A percentile compares a stretch with the other conserved stretches of the same genome.
phyloP scores from a whole-genome alignment of 148 eudicot genomes.

The Pouteria glomerata region DNA sequence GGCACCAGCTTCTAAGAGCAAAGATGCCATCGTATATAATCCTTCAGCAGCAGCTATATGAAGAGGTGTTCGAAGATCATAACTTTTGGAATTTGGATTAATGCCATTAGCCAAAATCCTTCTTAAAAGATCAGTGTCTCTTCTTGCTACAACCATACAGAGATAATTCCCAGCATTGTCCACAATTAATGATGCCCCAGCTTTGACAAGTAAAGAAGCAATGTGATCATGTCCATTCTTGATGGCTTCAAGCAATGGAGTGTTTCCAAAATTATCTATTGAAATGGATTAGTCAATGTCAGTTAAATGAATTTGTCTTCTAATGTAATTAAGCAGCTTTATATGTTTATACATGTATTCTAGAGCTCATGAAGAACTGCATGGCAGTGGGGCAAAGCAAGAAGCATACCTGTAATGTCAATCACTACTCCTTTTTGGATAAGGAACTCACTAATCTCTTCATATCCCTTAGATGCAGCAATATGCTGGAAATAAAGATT shows the following conservation, averaged over 20 bases:
- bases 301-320: not conserved
- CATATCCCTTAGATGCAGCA: conserved; percentile 37
- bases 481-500: conserved; percentile 21
- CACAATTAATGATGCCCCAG: conserved; percentile 25
- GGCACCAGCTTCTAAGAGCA: conserved; percentile 38
- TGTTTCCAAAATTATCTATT: conserved; percentile 33
- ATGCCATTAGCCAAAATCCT: conserved; percentile 30
- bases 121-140: conserved; percentile 22
- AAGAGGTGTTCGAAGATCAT: conserved; percentile 37
- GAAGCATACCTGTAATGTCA: conserved; percentile 18
- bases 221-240: conserved; percentile 34
- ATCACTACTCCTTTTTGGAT: conserved; percentile 17
- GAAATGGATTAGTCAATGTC: not conserved
- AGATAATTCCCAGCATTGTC: conserved; percentile 29
- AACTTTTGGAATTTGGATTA: conserved; percentile 38
- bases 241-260: conserved; percentile 41
- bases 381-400: not conserved
- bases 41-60: conserved; percentile 46
- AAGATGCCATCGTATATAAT: conserved; percentile 8
- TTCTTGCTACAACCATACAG: conserved; percentile 26
- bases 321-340: not conserved
- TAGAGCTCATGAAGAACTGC: not conserved
- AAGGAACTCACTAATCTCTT: conserved; percentile 31
- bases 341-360: not conserved
- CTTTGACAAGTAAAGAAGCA: conserved; percentile 26